Conservation (phyloP, 768 basidiomycete genomes). For the Termitomyces sp. region DNA sequence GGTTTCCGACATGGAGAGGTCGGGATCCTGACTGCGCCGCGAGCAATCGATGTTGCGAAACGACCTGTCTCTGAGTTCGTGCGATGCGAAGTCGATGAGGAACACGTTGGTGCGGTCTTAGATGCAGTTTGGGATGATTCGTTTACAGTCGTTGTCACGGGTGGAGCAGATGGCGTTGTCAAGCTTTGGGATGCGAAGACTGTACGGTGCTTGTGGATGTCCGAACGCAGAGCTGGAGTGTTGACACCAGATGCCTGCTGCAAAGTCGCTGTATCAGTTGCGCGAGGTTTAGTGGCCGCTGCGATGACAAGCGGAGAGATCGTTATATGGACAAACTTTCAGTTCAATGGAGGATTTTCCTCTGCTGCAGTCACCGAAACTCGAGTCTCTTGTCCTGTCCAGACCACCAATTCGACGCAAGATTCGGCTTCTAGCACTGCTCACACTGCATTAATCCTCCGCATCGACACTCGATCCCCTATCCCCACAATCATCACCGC, state of each 20-base stretch:
- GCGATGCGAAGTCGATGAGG: conserved; percentile 52
- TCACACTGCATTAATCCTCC: conserved; percentile 16
- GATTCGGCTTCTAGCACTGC: conserved; percentile 18
- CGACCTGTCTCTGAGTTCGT: conserved; percentile 44
- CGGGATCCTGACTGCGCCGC: conserved; percentile 53
- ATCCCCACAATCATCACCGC: conserved; percentile 46
- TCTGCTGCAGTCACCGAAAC: conserved; percentile 26
- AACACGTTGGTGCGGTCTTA: conserved; percentile 60
- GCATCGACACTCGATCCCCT: conserved; percentile 27
- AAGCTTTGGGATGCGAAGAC: conserved; percentile 72
- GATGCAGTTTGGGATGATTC: conserved; percentile 52
- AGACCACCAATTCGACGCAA: conserved; percentile 7
- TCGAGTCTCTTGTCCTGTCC: conserved; percentile 36
- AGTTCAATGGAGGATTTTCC: conserved; percentile 19
- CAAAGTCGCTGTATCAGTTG: conserved; percentile 44
- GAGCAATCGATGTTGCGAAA: conserved; percentile 55
- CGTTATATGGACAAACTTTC: conserved; percentile 47
- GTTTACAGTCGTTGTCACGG: conserved; percentile 43
- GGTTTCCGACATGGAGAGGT: conserved; percentile 71
- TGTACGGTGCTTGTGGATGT: conserved; percentile 64
- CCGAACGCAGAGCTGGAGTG: conserved; percentile 32
- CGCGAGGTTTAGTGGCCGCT: conserved; percentile 46
- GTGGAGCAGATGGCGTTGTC: conserved; percentile 59
- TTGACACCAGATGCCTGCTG: conserved; percentile 49
- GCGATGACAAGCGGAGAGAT: conserved; percentile 58